These are phyloP conservation scores for Candida gigantensis DNA, from an alignment of 1,139 yeast species.

Conservation along the genomic window DNA sequence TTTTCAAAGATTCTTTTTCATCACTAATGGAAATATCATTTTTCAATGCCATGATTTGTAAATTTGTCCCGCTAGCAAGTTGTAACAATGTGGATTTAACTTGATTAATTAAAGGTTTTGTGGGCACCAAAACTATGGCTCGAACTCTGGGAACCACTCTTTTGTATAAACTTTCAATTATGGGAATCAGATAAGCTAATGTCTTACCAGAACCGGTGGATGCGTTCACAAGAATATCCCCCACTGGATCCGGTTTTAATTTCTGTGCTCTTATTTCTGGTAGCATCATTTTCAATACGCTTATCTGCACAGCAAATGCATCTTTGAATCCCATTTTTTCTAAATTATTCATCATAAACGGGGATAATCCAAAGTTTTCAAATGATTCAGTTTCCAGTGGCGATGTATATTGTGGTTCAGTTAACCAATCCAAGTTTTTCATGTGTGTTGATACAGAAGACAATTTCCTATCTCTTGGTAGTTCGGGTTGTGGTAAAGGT, in stretches of 20 bases:
- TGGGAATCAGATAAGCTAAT: constrained; percentile 82
- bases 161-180: constrained; percentile 63
- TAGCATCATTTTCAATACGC: constrained; percentile 60
- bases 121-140: constrained; percentile 83
- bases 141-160: constrained; percentile 74
- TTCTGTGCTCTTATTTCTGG: constrained; percentile 46
- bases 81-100: constrained; percentile 65
- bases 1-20: constrained; percentile 54
- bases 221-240: constrained; percentile 87
- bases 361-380: constrained; percentile 38
- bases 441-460: constrained; percentile 40
- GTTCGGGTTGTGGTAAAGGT: constrained; percentile 82
- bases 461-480: constrained; percentile 52
- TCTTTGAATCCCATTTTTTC: constrained; percentile 40
- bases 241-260: constrained; percentile 60
- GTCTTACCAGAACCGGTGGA: constrained; percentile 98
- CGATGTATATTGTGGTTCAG: constrained; percentile 58
- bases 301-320: constrained; percentile 81
- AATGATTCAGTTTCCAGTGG: constrained; percentile 48
- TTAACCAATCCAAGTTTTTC: constrained; percentile 62
- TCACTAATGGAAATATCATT: constrained; percentile 61
- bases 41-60: constrained; percentile 61
- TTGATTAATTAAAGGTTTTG: constrained; percentile 83
- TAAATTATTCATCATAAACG: constrained; percentile 49
- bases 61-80: constrained; percentile 65